Evolutionary conservation across 345 rosid species (phyloP), one percentile per base, ranked within the genome.

Genomic region (Fremontodendron californicum): DNA sequence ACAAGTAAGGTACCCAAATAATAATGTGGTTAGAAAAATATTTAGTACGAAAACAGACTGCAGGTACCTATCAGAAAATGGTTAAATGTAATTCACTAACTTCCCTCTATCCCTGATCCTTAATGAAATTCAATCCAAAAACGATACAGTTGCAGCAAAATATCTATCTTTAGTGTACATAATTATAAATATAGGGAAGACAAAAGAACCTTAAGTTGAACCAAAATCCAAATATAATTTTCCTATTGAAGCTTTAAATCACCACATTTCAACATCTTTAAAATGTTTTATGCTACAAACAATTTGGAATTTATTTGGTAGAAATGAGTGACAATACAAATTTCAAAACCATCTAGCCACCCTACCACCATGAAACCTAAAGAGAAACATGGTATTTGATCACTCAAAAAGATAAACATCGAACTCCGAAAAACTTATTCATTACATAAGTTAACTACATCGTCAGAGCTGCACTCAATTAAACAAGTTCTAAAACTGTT

Each of bases 41-140:
- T n/a, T n/a, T n/a, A n/a, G n/a, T 52, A 23, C 55, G 27, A 66
- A 46, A 78, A 76, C 19, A 60, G 13, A 69, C 77, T 16, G 63
- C 15, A 33, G 63, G 27, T 6, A 64, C 52, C 9, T 51, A 51
- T 40, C 29, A 49, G 40, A 71, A 35, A 35, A 13, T 19, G 12
- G 61, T 31, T 33, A 6, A 52, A 40, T 61, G 63, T 19, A 29
- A 29, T 27, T n/a, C 6, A 37, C n/a, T 5, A 42, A 58, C 60
- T 43, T 23, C 39, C 73, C 37, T 15, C 11, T 12, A 25, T 25
- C 55, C 39, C n/a, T 6, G n/a, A 21, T 21, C 27, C 25, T 40
- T 31, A 5, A 35, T 31, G 42, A 31, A 62, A 29, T 18, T 35
- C 42, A 62, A 13, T 62, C 67, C 67, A 31, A 33, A 42, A 54